These are phyloP conservation scores for Aspergillus persii DNA, from an alignment of 2,329 filamentous ascomycete genomes.

Conservation along the genomic window DNA sequence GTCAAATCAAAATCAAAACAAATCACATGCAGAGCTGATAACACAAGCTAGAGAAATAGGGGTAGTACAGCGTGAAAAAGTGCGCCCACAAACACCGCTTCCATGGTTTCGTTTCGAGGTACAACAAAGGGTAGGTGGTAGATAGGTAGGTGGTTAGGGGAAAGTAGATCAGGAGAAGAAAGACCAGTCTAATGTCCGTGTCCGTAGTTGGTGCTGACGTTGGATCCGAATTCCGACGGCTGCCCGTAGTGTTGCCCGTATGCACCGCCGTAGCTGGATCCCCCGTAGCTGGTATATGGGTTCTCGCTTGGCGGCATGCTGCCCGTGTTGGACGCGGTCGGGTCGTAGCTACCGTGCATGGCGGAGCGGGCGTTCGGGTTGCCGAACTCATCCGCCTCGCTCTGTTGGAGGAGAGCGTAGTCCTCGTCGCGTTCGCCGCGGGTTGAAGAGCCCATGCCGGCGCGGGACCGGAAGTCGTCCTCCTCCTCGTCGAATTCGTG, in stretches of 20 bases:
- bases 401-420: conserved; percentile 52
- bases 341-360: conserved; percentile 41
- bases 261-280: conserved; percentile 37
- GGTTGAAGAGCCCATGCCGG: conserved; percentile 39
- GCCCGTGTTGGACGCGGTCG: conserved; percentile 28
- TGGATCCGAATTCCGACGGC: conserved; percentile 23
- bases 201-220: conserved; percentile 22
- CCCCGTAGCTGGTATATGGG: conserved; percentile 39
- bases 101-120: conserved; percentile 27
- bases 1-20: conserved; percentile 1
- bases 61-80: conserved; percentile 22
- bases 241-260: conserved; percentile 35
- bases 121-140: conserved; percentile 15
- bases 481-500: conserved; percentile 47
- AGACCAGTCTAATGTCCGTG: conserved; percentile 17
- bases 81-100: conserved; percentile 33
- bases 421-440: conserved; percentile 48
- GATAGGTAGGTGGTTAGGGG: no score
- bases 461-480: conserved; percentile 44
- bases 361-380: conserved; percentile 33
- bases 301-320: conserved; percentile 36
- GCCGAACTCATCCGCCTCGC: conserved; percentile 44
- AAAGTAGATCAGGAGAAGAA: no score
- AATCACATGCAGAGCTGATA: conserved; percentile 10
- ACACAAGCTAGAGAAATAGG: conserved; percentile 13